Percentiles rank a stretch among this genome's conserved stretches.
phyloP scores from a whole-genome alignment of 23 red algal species.

The Gracilaria vermiculophylla region DNA sequence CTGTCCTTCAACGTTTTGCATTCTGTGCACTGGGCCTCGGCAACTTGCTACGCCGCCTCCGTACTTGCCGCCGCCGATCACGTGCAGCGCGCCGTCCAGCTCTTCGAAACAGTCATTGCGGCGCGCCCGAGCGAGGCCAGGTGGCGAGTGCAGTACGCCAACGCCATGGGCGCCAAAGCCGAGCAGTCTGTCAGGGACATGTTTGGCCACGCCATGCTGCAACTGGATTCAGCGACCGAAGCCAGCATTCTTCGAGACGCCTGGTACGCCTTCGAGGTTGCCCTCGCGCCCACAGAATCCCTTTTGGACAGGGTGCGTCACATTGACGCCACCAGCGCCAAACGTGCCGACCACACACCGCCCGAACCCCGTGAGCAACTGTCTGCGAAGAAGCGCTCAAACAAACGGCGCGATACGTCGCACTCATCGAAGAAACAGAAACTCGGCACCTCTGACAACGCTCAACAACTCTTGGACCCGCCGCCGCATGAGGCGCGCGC shows the following conservation, averaged over 20 bases:
- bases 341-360: neutral
- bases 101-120: constrained; percentile 34
- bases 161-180: neutral
- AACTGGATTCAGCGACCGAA: neutral
- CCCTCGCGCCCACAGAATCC: neutral
- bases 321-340: neutral
- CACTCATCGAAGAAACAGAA: neutral
- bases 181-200: neutral
- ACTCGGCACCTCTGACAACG: neutral
- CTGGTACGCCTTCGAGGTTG: constrained; percentile 37
- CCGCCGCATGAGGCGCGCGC: too few relatives aligned
- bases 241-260: constrained; percentile 35
- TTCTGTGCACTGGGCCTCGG: constrained; percentile 43
- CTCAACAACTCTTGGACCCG: neutral
- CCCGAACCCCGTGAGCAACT: neutral
- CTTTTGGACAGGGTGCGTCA: constrained; percentile 5
- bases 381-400: neutral
- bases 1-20: constrained; percentile 31
- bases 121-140: neutral
- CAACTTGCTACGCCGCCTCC: neutral
- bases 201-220: neutral
- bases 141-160: constrained; percentile 37
- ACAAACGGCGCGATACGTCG: neutral
- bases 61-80: neutral
- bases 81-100: neutral